Conservation (phyloP, 345 rosid genomes). For the Trapa bicornis region DNA sequence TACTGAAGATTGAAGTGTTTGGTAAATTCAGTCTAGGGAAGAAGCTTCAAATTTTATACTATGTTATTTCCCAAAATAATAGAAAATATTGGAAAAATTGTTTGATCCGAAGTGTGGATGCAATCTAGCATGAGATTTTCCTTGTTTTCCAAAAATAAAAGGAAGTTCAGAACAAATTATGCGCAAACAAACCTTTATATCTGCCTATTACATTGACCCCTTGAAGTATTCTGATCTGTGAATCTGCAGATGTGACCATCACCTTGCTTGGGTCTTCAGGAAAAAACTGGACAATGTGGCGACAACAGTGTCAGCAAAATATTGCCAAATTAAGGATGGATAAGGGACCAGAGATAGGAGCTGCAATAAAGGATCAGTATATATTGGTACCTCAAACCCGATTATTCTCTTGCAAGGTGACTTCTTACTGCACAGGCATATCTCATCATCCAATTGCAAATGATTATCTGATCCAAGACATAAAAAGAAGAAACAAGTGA, state of each 20-base stretch:
- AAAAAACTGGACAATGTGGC: conserved; percentile 35
- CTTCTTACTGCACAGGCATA: conserved; percentile 54
- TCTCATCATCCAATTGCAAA: conserved; percentile 64
- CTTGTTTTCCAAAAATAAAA: not conserved
- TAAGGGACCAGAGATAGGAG: not conserved
- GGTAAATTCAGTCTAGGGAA: not conserved
- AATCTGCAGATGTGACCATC: conserved; percentile 85
- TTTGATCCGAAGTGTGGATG: not conserved
- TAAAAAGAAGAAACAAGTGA: not conserved
- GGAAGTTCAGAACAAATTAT: not conserved
- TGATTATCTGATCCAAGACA: conserved; percentile 39
- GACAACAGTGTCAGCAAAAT: not conserved
- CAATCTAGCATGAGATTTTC: not conserved
- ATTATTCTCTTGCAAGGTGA: conserved; percentile 60
- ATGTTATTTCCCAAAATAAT: not conserved
- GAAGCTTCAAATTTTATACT: not conserved
- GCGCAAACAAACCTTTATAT: conserved; percentile 43
- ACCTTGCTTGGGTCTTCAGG: conserved; percentile 58
- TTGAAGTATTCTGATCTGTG: conserved; percentile 71
- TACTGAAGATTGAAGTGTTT: not conserved
- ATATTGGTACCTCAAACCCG: conserved; percentile 53
- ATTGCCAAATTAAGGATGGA: not conserved
- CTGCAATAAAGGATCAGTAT: conserved; percentile 4
- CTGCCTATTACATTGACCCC: conserved; percentile 59
- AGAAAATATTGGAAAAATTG: not conserved